Percentiles rank a stretch among this genome's conserved stretches.
phyloP scores from a whole-genome alignment of 2,329 filamentous ascomycete species.

The Geosmithia flava region DNA sequence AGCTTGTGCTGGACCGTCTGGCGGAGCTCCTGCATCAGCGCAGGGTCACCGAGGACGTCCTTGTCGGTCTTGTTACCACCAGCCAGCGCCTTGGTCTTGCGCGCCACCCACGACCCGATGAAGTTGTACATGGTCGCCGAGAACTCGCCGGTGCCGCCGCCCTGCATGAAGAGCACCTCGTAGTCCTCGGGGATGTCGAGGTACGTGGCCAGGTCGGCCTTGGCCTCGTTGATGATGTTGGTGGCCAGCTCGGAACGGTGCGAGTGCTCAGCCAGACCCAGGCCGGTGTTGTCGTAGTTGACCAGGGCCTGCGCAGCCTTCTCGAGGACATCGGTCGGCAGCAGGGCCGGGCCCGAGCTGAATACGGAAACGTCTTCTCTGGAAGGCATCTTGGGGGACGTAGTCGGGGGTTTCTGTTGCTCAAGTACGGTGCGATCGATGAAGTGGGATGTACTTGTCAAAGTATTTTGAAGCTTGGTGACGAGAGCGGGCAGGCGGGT shows the following conservation, averaged over 20 bases:
- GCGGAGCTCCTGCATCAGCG: conserved; percentile 45
- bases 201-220: conserved; percentile 58
- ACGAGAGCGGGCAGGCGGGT: not conserved
- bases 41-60: conserved; percentile 31
- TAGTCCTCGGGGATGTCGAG: conserved; percentile 80
- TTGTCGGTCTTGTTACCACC: conserved; percentile 37
- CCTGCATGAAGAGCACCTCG: conserved; percentile 80
- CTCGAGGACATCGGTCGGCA: conserved; percentile 74
- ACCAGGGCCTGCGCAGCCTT: conserved; percentile 64
- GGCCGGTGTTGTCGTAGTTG: conserved; percentile 68
- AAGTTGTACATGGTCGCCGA: conserved; percentile 75
- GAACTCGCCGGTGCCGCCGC: conserved; percentile 78
- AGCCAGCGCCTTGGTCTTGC: conserved; percentile 47
- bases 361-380: conserved; percentile 74
- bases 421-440: too few species aligned
- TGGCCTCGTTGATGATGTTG: conserved; percentile 67
- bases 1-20: conserved; percentile 56
- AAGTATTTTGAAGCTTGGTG: not conserved
- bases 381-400: conserved; percentile 44
- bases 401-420: not conserved
- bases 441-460: not conserved
- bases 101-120: conserved; percentile 69
- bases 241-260: conserved; percentile 73
- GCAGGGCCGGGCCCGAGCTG: conserved; percentile 76
- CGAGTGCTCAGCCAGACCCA: conserved; percentile 82